Evolutionary conservation across 1,139 yeast genomes (phyloP).

Genomic region (Diutina sp.): DNA sequence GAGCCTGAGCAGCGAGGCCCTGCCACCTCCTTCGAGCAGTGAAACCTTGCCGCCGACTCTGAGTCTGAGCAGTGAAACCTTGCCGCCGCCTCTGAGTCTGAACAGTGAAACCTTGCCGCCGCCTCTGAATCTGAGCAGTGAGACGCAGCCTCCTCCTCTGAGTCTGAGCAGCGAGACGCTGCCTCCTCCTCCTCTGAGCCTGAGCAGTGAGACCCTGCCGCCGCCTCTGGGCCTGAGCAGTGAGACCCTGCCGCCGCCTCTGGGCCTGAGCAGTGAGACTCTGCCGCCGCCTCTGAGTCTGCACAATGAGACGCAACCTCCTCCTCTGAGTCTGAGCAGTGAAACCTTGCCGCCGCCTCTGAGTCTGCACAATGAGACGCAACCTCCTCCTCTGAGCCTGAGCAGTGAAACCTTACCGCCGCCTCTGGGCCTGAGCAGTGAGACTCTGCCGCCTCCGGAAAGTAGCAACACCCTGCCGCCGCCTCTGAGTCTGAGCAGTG

Average conservation of each 20-base stretch:
- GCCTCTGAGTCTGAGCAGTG: not conserved
- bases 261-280: not conserved
- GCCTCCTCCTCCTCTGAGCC: not conserved
- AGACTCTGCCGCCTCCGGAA: not conserved
- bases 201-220: not conserved
- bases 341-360: not conserved
- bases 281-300: not conserved
- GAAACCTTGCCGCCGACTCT: not conserved
- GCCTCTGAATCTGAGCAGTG: not conserved
- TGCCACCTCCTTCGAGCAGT: not conserved
- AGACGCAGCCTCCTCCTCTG: not conserved
- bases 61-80: not conserved
- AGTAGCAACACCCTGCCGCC: not conserved
- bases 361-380: not conserved
- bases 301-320: no score
- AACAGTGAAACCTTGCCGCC: not conserved
- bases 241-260: not conserved
- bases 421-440: no score
- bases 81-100: not conserved
- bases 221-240: not conserved
- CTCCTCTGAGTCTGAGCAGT: not conserved
- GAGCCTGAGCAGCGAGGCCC: no score
- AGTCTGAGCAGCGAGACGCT: not conserved
- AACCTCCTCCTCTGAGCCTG: not conserved
- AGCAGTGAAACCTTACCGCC: no score